These are phyloP conservation scores for Metarhizium album DNA, from an alignment of 2,329 filamentous ascomycete species.

Conservation along the genomic window DNA sequence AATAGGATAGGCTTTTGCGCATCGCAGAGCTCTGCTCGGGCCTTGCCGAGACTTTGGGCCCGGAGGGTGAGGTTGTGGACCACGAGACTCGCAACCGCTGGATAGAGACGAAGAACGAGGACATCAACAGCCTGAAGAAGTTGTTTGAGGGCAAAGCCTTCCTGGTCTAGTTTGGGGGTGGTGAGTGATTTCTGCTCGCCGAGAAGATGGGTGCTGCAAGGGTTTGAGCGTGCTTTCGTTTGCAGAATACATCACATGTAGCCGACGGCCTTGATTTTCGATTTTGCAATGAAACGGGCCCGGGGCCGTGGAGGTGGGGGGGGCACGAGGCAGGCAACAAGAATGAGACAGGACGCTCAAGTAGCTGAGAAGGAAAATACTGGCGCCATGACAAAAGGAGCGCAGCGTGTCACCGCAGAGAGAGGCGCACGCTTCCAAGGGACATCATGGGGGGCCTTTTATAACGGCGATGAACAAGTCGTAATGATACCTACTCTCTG, in stretches of 20 bases:
- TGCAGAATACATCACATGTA: too few species aligned
- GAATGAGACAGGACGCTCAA: too few species aligned
- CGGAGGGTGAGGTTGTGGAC: conserved; percentile 10
- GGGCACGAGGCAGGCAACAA: too few species aligned
- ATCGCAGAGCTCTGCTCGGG: conserved; percentile 16
- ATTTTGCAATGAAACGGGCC: too few species aligned
- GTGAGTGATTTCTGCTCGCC: neutral
- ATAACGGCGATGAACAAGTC: conserved; percentile 9
- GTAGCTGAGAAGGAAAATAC: too few species aligned
- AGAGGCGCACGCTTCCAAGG: conserved; percentile 7
- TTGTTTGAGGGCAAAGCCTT: conserved; percentile 6
- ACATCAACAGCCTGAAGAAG: conserved; percentile 16
- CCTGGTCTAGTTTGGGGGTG: neutral
- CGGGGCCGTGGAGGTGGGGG: too few species aligned
- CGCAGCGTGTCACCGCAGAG: neutral
- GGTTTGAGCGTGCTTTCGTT: too few species aligned
- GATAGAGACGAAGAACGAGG: conserved; percentile 14
- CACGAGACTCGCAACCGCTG: conserved; percentile 12
- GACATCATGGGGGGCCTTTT: conserved; percentile 6
- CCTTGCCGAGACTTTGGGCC: conserved; percentile 15
- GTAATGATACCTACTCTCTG: neutral
- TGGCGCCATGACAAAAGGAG: too few species aligned
- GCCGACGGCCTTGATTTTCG: too few species aligned
- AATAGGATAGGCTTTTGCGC: conserved; percentile 17
- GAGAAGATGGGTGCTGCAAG: too few species aligned